phyloP scores from a whole-genome alignment of 768 basidiomycete species.

The Agrocybe chaxingu region DNA sequence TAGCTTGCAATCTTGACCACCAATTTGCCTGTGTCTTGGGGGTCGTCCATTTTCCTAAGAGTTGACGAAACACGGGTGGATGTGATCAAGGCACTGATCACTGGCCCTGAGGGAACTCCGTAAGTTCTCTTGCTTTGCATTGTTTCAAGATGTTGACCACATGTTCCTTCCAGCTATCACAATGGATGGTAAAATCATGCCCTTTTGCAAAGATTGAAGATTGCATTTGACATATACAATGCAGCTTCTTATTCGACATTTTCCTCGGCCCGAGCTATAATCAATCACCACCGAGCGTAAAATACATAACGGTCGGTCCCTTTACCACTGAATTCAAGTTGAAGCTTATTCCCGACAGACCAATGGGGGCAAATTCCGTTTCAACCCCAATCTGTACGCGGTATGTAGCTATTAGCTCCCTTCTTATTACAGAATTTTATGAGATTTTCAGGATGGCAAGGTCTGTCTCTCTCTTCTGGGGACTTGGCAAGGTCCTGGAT shows the following conservation, averaged over 20 bases:
- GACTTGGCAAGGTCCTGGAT: slow-evolving; percentile 92
- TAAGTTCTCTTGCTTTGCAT: slow-evolving; percentile 35
- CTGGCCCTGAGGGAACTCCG: slow-evolving; percentile 93
- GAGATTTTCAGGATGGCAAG: slow-evolving; percentile 71
- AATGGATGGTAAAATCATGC: slow-evolving; percentile 75
- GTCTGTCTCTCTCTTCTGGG: slow-evolving; percentile 90
- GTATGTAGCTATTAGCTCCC: slow-evolving; percentile 35
- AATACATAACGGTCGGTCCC: slow-evolving; percentile 55
- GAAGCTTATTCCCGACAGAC: slow-evolving; percentile 45
- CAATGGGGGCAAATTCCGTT: slow-evolving; percentile 83
- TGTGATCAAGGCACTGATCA: slow-evolving; percentile 88
- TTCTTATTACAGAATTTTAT: not conserved
- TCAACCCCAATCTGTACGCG: slow-evolving; percentile 94
- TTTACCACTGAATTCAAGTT: not conserved
- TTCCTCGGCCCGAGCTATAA: slow-evolving; percentile 91
- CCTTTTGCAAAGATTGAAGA: not conserved
- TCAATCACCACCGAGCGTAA: slow-evolving; percentile 71
- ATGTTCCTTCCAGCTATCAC: slow-evolving; percentile 54
- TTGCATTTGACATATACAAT: not conserved
- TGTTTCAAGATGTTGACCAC: slow-evolving; percentile 3
- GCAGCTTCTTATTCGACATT: slow-evolving; percentile 74
- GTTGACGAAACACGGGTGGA: slow-evolving; percentile 93
- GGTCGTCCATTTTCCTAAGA: slow-evolving; percentile 89
- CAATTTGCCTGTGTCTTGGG: slow-evolving; percentile 92
- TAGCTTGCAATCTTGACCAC: slow-evolving; percentile 92